Conservation (phyloP, 2,329 filamentous ascomycete species). For the Penicillium psychrosexuale region DNA sequence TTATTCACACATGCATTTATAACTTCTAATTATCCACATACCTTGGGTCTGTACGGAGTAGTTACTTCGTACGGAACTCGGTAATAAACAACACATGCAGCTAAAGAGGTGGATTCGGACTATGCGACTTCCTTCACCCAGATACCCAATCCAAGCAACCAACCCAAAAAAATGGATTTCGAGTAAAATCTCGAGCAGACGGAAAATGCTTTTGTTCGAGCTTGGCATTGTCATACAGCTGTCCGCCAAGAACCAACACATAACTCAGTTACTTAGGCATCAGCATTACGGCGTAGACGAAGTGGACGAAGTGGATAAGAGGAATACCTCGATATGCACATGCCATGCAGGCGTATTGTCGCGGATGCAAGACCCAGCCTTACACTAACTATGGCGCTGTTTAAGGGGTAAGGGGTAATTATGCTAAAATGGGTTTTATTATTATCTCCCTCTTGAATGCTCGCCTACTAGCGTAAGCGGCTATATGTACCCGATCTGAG, state of each 20-base stretch:
- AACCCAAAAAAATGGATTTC: neutral
- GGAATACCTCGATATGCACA: conserved; percentile 6
- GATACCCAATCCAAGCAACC: neutral
- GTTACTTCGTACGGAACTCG: neutral
- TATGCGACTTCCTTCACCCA: neutral
- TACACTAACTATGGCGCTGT: neutral
- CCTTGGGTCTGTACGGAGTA: neutral
- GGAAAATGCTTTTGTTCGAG: neutral
- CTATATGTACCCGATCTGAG: neutral
- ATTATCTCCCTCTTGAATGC: neutral
- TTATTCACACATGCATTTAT: neutral
- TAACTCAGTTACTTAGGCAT: conserved; percentile 12
- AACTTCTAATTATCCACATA: neutral
- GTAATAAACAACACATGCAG: neutral
- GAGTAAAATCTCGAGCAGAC: neutral
- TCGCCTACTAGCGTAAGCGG: neutral
- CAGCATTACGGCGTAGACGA: conserved; percentile 12
- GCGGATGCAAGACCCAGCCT: conserved; percentile 1
- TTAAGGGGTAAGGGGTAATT: neutral
- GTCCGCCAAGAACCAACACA: neutral
- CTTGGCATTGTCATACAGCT: neutral
- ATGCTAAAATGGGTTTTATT: neutral
- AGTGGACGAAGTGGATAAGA: conserved; percentile 6
- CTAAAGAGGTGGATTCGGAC: neutral
- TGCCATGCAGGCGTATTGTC: neutral